Percentiles rank a stretch among this genome's conserved stretches.
Conservation (phyloP, 129 eudicot genomes). For the Chrysanthemum lavandulifolium region DNA sequence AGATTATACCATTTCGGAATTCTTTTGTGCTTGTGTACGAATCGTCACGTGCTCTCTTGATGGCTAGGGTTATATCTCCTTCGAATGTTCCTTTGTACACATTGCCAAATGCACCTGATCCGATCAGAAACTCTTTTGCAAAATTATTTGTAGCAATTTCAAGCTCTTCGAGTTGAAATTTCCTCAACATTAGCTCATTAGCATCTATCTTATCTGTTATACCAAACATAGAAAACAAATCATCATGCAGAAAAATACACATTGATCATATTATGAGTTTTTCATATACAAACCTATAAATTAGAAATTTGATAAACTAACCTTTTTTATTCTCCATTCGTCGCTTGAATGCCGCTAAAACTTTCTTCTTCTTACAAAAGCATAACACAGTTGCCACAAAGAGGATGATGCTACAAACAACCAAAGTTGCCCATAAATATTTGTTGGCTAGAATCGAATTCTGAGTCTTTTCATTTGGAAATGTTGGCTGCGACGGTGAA, state of each 20-base stretch:
- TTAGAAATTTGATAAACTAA: conserved; percentile 17
- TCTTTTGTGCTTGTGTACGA: conserved; percentile 60
- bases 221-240: conserved; percentile 4
- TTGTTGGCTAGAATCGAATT: conserved; percentile 27
- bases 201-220: conserved; percentile 52
- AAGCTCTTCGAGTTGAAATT: conserved; percentile 54
- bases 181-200: conserved; percentile 48
- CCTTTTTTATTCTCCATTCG: conserved; percentile 31
- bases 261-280: background rate
- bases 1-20: conserved; percentile 62
- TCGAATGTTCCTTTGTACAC: conserved; percentile 64
- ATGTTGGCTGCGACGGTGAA: conserved; percentile 2
- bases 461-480: conserved; percentile 1
- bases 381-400: conserved; percentile 36
- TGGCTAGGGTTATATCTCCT: conserved; percentile 54
- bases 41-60: conserved; percentile 58
- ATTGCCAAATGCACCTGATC: conserved; percentile 79
- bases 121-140: conserved; percentile 51
- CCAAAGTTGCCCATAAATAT: conserved; percentile 36
- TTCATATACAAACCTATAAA: background rate
- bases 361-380: conserved; percentile 47
- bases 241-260: background rate
- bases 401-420: conserved; percentile 26
- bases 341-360: conserved; percentile 33
- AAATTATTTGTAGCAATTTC: conserved; percentile 67